Conservation (phyloP, 1,139 yeast genomes). For the Zygoascus sp. region DNA sequence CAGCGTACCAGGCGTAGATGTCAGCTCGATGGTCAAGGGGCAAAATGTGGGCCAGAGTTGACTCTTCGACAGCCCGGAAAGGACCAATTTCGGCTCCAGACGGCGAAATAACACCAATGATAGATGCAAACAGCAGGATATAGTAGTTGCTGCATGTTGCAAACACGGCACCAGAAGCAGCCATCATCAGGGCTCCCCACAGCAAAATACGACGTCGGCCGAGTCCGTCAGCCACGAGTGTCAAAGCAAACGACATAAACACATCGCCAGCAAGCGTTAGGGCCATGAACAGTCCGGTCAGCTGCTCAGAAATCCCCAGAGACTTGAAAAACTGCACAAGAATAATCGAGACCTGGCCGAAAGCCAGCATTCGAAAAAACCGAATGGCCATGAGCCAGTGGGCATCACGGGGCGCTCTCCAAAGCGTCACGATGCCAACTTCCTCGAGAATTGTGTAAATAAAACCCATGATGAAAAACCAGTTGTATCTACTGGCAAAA, state of each 20-base stretch:
- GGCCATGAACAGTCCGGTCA: constrained; percentile 73
- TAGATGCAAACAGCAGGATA: constrained; percentile 53
- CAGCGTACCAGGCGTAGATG: constrained; percentile 58
- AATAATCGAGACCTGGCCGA: constrained; percentile 72
- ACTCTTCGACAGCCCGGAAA: constrained; percentile 76
- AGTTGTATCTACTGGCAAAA: not conserved
- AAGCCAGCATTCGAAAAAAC: constrained; percentile 62
- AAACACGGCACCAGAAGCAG: constrained; percentile 57
- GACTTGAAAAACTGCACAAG: constrained; percentile 47
- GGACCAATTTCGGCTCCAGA: constrained; percentile 87
- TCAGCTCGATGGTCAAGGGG: constrained; percentile 61
- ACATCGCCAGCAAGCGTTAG: constrained; percentile 72
- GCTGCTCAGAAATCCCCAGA: constrained; percentile 42
- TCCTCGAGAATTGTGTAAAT: constrained; percentile 1
- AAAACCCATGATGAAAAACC: not conserved
- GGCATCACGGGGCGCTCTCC: constrained; percentile 44
- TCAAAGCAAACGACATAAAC: constrained; percentile 55
- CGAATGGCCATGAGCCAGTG: constrained; percentile 62
- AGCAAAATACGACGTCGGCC: constrained; percentile 63
- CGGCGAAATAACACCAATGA: constrained; percentile 67
- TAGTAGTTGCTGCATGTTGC: constrained; percentile 45
- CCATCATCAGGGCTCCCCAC: constrained; percentile 63
- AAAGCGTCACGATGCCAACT: constrained; percentile 23
- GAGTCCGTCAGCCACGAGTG: constrained; percentile 67
- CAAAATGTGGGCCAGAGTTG: constrained; percentile 70